Conservation (phyloP, 1,284 basidiomycete species). For the Ceratobasidium sp. region DNA sequence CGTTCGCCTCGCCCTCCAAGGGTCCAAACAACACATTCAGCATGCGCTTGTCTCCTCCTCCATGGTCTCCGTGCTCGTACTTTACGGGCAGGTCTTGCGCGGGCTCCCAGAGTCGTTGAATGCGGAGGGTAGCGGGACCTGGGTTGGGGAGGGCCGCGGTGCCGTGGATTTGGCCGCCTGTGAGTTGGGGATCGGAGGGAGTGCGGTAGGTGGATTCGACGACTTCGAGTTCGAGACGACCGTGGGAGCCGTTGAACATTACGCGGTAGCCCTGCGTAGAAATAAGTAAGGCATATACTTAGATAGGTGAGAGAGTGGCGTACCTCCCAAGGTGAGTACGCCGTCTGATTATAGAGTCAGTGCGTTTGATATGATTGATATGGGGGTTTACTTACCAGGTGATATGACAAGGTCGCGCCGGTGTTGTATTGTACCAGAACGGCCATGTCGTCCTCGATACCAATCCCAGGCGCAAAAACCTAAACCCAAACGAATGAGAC, state of each 20-base stretch:
- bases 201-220: constrained; percentile 60
- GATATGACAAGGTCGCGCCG: constrained; percentile 66
- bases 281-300: not conserved
- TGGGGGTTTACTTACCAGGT: constrained; percentile 53
- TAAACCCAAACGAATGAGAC: constrained; percentile 41
- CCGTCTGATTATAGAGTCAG: constrained; percentile 50
- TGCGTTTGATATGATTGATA: constrained; percentile 14
- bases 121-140: constrained; percentile 59
- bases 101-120: constrained; percentile 62
- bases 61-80: constrained; percentile 61
- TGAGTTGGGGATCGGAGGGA: constrained; percentile 52
- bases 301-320: no score
- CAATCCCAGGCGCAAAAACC: constrained; percentile 64
- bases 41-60: constrained; percentile 65
- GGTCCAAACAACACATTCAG: constrained; percentile 64
- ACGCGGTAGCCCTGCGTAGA: constrained; percentile 60
- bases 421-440: constrained; percentile 63
- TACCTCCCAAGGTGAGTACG: constrained; percentile 58
- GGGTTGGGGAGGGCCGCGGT: constrained; percentile 60
- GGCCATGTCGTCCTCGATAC: constrained; percentile 67
- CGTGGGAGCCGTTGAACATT: constrained; percentile 65
- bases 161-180: constrained; percentile 59
- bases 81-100: constrained; percentile 59
- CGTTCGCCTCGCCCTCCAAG: constrained; percentile 55
- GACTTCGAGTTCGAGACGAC: constrained; percentile 65